Conservation (phyloP, 352 stramenopile genomes). For the Globisporangium okanoganense region DNA sequence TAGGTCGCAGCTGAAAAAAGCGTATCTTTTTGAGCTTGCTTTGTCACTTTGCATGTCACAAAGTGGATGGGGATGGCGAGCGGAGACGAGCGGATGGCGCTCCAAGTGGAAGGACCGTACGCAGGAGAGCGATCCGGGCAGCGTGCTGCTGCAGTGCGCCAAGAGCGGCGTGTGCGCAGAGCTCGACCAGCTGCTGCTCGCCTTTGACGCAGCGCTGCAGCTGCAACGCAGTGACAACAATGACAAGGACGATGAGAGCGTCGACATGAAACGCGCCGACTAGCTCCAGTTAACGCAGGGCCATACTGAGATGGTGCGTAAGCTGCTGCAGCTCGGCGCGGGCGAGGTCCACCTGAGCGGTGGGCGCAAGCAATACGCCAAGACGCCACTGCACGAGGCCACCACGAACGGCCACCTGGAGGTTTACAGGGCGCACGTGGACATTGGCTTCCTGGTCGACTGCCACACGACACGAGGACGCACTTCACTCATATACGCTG, state of each 20-base stretch:
- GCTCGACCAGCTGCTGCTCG: conserved; percentile 28
- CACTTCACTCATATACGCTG: conserved; percentile 74
- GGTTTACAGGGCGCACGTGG: conserved; percentile 46
- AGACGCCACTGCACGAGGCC: conserved; percentile 71
- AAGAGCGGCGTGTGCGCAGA: conserved; percentile 36
- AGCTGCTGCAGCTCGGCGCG: conserved; percentile 41
- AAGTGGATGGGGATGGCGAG: too few relatives aligned
- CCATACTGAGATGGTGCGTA: conserved; percentile 40
- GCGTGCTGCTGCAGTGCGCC: conserved; percentile 43
- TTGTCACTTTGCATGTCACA: too few relatives aligned
- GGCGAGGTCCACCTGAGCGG: conserved; percentile 60
- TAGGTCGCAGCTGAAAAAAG: background rate
- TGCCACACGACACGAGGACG: conserved; percentile 74
- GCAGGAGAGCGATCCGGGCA: conserved; percentile 24
- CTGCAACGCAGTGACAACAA: background rate
- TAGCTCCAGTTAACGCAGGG: conserved; percentile 64
- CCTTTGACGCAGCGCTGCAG: conserved; percentile 10
- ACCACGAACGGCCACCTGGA: conserved; percentile 57
- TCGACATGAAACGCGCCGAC: conserved; percentile 19
- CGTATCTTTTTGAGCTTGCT: too few relatives aligned
- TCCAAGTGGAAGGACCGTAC: conserved; percentile 68
- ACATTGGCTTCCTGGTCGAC: conserved; percentile 59
- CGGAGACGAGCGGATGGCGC: too few relatives aligned
- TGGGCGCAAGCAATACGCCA: conserved; percentile 59
- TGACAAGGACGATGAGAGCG: too few relatives aligned